These are phyloP conservation scores for Chrysoporthe puriensis DNA, from an alignment of 2,329 filamentous ascomycete genomes.

Conservation along the genomic window DNA sequence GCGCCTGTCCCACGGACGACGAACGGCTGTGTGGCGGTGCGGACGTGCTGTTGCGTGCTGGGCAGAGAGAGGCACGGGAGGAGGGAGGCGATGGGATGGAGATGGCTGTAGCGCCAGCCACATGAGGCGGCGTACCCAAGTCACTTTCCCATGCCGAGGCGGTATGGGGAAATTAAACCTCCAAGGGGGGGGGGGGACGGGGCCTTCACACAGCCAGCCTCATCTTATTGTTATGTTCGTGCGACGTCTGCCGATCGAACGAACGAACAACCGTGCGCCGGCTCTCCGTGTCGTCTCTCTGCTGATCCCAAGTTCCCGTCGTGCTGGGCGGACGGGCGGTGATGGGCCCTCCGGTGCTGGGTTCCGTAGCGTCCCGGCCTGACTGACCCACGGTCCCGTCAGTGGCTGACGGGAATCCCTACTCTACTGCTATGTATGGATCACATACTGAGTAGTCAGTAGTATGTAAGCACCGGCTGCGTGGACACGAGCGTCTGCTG, in stretches of 20 bases:
- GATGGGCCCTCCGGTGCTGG: neutral
- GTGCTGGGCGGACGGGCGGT: neutral
- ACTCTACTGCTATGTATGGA: too few relatives aligned
- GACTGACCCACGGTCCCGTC: constrained; percentile 1
- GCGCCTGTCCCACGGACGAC: too few relatives aligned
- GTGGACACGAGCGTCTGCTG: neutral
- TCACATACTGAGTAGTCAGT: too few relatives aligned
- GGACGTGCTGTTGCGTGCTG: neutral
- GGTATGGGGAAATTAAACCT: constrained; percentile 15
- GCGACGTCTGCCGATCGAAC: neutral
- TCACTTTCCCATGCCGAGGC: constrained; percentile 27
- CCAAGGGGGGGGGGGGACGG: neutral
- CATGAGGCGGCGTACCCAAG: constrained; percentile 25
- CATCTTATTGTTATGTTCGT: neutral
- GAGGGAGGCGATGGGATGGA: too few relatives aligned
- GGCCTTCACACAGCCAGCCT: neutral
- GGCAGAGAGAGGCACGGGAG: neutral
- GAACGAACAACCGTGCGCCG: neutral
- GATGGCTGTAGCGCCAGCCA: constrained; percentile 22
- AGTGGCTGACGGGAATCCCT: neutral
- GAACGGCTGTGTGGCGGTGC: too few relatives aligned
- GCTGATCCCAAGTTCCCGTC: neutral
- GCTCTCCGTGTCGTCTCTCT: neutral
- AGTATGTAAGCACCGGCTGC: neutral
- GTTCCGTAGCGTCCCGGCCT: neutral